phyloP scores from a whole-genome alignment of 2,329 filamentous ascomycete species.

The Ceratocystis smalleyi region DNA sequence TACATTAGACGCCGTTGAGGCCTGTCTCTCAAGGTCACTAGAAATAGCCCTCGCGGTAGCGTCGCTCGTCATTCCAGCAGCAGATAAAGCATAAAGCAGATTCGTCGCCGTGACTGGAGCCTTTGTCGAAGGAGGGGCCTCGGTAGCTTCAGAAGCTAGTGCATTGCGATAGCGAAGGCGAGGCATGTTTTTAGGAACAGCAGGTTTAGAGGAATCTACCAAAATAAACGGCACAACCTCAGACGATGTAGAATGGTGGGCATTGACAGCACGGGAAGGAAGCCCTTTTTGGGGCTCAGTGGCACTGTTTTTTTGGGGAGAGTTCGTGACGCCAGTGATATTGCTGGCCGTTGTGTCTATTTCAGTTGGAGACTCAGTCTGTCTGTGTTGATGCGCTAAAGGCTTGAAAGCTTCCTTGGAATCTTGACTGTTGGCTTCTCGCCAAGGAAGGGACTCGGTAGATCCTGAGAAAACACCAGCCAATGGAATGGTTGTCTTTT shows the following conservation, averaged over 20 bases:
- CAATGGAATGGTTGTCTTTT: not conserved
- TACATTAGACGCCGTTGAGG: not conserved
- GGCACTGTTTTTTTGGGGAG: not conserved
- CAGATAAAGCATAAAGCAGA: not conserved
- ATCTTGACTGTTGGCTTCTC: not conserved
- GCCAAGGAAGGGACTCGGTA: not conserved
- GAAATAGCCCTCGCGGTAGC: not conserved
- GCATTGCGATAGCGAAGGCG: constrained; percentile 13
- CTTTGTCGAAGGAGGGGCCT: not conserved
- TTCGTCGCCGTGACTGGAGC: not conserved
- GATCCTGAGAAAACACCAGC: not conserved
- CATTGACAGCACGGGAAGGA: constrained; percentile 28
- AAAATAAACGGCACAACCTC: constrained; percentile 8
- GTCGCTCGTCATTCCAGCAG: not conserved
- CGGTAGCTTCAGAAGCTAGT: not conserved
- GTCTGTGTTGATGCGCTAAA: not conserved
- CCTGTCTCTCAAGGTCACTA: not conserved
- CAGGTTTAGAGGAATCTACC: constrained; percentile 12
- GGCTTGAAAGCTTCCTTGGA: not conserved
- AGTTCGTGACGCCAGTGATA: not conserved
- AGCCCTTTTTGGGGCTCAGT: not conserved
- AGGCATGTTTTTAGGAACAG: constrained; percentile 13
- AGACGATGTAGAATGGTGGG: constrained; percentile 32
- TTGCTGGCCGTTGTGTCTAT: not conserved
- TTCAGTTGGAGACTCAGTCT: not conserved